Percentiles rank a stretch among this genome's conserved stretches.
These are phyloP conservation scores for Backusella liffmaniae DNA, from an alignment of 192 early-diverging fungal genomes.

Conservation along the genomic window DNA sequence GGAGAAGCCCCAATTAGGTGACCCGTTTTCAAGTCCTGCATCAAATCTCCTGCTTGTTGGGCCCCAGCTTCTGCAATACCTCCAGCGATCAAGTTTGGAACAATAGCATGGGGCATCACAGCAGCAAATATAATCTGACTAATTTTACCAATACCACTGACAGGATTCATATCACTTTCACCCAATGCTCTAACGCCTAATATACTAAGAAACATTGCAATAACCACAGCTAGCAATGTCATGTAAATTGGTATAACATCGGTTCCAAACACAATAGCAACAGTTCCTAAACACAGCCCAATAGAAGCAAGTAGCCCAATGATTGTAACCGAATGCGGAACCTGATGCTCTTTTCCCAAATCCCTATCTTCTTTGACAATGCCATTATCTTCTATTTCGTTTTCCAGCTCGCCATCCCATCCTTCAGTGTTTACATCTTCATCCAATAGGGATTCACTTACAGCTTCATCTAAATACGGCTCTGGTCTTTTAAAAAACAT, in stretches of 20 bases:
- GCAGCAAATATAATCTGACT: conserved; percentile 83
- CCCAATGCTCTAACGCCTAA: conserved; percentile 80
- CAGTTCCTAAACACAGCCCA: conserved; percentile 57
- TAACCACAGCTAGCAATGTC: conserved; percentile 63
- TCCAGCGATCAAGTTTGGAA: conserved; percentile 75
- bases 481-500: conserved; percentile 26
- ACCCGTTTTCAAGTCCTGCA: conserved; percentile 81
- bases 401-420: conserved; percentile 24
- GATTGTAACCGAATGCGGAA: conserved; percentile 62
- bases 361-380: conserved; percentile 34
- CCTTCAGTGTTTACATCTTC: conserved; percentile 25
- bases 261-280: conserved; percentile 60
- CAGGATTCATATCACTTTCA: conserved; percentile 81
- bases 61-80: conserved; percentile 74
- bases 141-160: conserved; percentile 81
- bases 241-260: conserved; percentile 63
- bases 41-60: conserved; percentile 62
- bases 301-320: conserved; percentile 65
- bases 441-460: conserved; percentile 10
- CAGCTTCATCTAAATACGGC: background rate
- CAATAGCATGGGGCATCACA: conserved; percentile 67
- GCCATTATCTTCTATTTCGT: conserved; percentile 26
- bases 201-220: conserved; percentile 74
- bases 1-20: conserved; percentile 83
- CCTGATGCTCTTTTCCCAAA: conserved; percentile 51